These are phyloP conservation scores for Rhizoclosmatium globosum DNA, from an alignment of 192 early-diverging fungal species.

Conservation along the genomic window DNA sequence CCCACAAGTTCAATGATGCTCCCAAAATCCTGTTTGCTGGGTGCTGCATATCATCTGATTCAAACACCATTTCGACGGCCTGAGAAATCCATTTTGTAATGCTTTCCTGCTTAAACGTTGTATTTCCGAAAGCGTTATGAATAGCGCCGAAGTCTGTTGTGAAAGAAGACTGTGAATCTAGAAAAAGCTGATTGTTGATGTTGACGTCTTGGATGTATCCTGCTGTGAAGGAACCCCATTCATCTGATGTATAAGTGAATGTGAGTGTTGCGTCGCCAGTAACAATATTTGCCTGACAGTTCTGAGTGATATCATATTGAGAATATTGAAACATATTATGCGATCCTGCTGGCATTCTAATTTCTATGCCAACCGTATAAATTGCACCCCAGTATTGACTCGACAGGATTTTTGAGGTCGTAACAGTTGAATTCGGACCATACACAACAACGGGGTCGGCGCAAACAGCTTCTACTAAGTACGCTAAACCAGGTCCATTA, in stretches of 20 bases:
- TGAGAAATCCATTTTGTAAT: slow-evolving; percentile 15
- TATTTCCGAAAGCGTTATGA: neutral
- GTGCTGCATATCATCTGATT: neutral
- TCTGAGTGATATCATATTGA: neutral
- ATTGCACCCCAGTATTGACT: slow-evolving; percentile 9
- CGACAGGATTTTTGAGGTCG: neutral
- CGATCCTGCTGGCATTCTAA: neutral
- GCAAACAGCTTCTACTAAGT: neutral
- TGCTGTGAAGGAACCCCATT: neutral
- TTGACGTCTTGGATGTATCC: neutral
- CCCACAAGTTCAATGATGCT: neutral
- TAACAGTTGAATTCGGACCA: neutral
- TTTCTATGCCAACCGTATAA: neutral
- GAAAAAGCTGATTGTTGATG: no score
- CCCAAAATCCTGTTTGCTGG: no score
- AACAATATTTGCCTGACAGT: neutral
- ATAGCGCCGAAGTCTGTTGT: neutral
- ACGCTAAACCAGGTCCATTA: neutral
- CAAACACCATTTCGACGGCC: neutral
- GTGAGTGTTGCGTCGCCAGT: neutral
- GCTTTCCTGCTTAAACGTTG: neutral
- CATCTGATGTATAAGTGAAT: slow-evolving; percentile 5
- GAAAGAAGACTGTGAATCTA: no score
- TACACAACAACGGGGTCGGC: neutral
- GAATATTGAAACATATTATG: neutral